phyloP scores from a whole-genome alignment of 2,329 filamentous ascomycete species.

The Gliomastix tumulicola region DNA sequence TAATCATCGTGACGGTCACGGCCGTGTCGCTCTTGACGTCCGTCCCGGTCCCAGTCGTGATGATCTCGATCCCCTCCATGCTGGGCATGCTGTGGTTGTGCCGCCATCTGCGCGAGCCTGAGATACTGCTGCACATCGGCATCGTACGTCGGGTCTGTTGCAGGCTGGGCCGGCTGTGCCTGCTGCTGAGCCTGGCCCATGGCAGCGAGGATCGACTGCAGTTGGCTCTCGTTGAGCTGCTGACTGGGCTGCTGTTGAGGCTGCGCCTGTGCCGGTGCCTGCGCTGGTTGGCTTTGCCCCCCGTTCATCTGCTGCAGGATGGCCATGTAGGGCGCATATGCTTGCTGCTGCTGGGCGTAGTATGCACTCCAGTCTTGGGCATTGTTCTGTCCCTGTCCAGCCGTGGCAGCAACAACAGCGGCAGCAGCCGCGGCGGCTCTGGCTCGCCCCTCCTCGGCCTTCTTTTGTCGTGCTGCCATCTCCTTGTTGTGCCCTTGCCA shows the following conservation, averaged over 20 bases:
- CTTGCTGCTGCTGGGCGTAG: constrained; percentile 21
- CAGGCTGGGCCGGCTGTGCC: constrained; percentile 9
- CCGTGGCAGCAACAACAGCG: constrained; percentile 2
- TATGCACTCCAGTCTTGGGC: constrained; percentile 18
- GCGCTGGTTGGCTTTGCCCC: constrained; percentile 18
- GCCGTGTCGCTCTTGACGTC: constrained; percentile 10
- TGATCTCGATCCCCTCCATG: constrained; percentile 11
- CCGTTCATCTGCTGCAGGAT: constrained; percentile 30
- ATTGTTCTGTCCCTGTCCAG: constrained; percentile 8
- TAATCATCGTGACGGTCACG: constrained; percentile 22
- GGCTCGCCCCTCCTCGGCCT: constrained; percentile 27
- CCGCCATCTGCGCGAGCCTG: constrained; percentile 28
- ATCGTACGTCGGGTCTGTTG: constrained; percentile 27
- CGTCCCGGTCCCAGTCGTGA: constrained; percentile 14
- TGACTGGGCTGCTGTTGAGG: constrained; percentile 10
- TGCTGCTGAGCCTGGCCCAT: constrained; percentile 23
- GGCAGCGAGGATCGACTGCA: constrained; percentile 36
- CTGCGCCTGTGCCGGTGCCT: constrained; percentile 8
- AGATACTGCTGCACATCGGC: constrained; percentile 31
- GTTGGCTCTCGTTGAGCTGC: constrained; percentile 25
- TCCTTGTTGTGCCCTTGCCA: constrained; percentile 40
- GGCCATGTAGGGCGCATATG: constrained; percentile 34
- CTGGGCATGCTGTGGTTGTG: constrained; percentile 14
- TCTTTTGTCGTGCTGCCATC: constrained; percentile 26
- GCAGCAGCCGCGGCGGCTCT: constrained; percentile 13